Base-by-base conservation (phyloP, 23 red algal species). In the Gracilaria domingensis region DNA sequence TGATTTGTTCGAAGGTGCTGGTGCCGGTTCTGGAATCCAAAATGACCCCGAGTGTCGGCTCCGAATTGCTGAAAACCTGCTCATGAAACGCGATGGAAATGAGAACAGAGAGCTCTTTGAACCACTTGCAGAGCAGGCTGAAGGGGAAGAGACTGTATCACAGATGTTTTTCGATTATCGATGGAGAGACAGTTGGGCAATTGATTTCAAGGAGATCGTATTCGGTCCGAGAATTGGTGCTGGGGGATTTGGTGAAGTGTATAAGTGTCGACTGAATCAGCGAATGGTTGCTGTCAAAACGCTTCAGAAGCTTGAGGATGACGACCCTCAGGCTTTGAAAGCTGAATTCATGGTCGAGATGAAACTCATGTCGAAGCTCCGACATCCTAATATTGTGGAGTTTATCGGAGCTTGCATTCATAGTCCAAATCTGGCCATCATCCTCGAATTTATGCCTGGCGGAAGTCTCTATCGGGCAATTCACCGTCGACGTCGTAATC, bases 311-410 rank as follows among this genome's bases (percentile, higher is more conserved):
- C 79, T 96, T 54, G 94, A 99, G n/a, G 97, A 95, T 66, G 93
- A 96, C 74, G 89, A 99, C 56, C 86, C 85, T 24, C 79, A 90
- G 54, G 86, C 84, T 23, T 57, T 93, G 49, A 86, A 96, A 69
- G 86, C 83, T 36, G 94, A 95, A 30, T 99, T 99, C 53, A 95
- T 92, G 88, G 97, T 95, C 18, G 97, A 99, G 59, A 99, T 99
- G 97, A 95, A 95, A 60, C 92, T 99, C 11, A 99, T 99, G 97
- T 93, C 88, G 51, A 90, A 81, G 61, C 79, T 99, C 8, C 82
- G 82, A 35, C 94, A 99, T 69, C 93, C 97, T 18, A 99, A 99
- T 81, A 93, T 99, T 49, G 97, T 99, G 0, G 78, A 83, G 54
- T 99, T 99, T 70, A 91, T 96, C 40, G 97, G 97, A 24, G 97